Evolutionary conservation across 768 basidiomycete genomes (phyloP), one percentile per base, ranked within the genome.

Genomic region (Baorangia bicolor): DNA sequence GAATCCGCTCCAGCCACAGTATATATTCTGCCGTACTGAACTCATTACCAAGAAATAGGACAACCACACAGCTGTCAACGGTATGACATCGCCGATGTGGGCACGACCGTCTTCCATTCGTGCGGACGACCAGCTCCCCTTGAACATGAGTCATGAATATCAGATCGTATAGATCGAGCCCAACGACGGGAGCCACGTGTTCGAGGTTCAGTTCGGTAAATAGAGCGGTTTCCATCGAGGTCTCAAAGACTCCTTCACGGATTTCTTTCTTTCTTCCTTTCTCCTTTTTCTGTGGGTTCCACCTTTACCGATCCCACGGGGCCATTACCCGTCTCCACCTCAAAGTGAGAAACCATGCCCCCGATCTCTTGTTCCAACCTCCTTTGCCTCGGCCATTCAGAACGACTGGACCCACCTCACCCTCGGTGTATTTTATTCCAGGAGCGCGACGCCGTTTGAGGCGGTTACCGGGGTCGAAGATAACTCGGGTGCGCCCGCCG

Each of bases 131-230:
- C 43, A 43, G n/a, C 65, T 63, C 23, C 78, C 78, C 13, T 65
- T 86, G 61, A 83, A 84, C 62, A 76, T 75, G 58, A 74, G 59
- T 10, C 84, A 86, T 53, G 84, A 86, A 61, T 84, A 86, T 61
- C 84, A 86, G 61, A 73, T 81, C 47, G 80, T 86, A 14, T 85
- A 81, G 65, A 82, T 86, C 53, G 84, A 87, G 68, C 81, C 82
- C 2, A 74, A 64, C 49, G 85, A 86, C 60, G 82, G 83, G 7
- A 74, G 78, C 4, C 83, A 84, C 69, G 74, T 85, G 21, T 87
- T 87, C 62, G 81, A 76, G 6, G 69, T 85, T 38, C 82, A 85
- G 59, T 72, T 85, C 8, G 84, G 84, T 83, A 55, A 18, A 27
- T 27, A 75, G 60, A 2, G 14, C 5, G 0, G 14, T 20, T 43